phyloP scores from a whole-genome alignment of 73 alveolate species.

The Paramecium octaurelia region DNA sequence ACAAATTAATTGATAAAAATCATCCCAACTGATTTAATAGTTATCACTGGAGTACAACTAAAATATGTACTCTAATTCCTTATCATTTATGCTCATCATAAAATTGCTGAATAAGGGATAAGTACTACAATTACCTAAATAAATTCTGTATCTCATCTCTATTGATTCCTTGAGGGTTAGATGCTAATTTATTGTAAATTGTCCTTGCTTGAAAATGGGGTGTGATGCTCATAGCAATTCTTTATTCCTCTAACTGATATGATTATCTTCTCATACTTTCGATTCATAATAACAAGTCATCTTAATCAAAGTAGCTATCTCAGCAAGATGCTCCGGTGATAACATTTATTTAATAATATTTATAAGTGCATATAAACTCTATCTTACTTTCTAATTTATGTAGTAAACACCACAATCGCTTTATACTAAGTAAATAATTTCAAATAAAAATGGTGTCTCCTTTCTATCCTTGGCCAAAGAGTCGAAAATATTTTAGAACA shows the following conservation, averaged over 20 bases:
- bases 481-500: too few relatives aligned
- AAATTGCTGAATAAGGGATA: background rate
- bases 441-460: too few relatives aligned
- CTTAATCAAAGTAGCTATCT: background rate
- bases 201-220: conserved; percentile 9
- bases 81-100: background rate
- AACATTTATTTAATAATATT: background rate
- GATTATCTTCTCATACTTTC: background rate
- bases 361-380: background rate
- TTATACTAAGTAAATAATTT: too few relatives aligned
- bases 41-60: conserved; percentile 11
- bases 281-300: conserved; percentile 10
- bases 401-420: too few relatives aligned
- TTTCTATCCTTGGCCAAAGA: too few relatives aligned
- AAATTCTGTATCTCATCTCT: background rate
- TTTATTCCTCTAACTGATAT: conserved; percentile 1
- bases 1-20: background rate
- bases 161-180: background rate
- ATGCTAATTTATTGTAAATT: background rate
- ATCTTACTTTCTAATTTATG: background rate
- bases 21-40: background rate
- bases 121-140: background rate
- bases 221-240: background rate
- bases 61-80: conserved; percentile 1
- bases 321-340: background rate